Conservation (phyloP, 1,139 yeast species). For the Pichia sorboxylosa region DNA sequence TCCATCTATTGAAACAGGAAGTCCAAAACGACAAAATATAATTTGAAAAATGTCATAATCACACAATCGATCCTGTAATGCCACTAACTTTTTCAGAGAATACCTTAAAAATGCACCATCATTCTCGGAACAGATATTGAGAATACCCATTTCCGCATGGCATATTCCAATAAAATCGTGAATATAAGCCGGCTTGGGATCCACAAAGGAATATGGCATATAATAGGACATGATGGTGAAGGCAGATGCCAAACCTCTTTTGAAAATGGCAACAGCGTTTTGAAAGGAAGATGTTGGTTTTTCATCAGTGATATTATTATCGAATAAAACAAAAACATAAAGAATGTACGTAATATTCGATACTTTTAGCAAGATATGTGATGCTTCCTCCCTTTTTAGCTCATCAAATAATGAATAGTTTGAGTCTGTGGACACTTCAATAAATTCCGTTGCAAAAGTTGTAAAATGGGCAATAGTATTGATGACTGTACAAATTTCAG, state of each 20-base stretch:
- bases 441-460: conserved; percentile 26
- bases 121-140: conserved; percentile 58
- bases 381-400: not conserved
- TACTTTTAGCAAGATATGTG: conserved; percentile 1
- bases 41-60: conserved; percentile 64
- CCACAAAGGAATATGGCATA: conserved; percentile 14
- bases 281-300: conserved; percentile 22
- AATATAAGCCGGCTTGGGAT: conserved; percentile 19
- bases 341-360: conserved; percentile 28
- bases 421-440: conserved; percentile 15
- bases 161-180: conserved; percentile 42
- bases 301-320: conserved; percentile 23
- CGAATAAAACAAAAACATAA: conserved; percentile 35
- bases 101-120: conserved; percentile 52
- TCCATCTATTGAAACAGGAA: conserved; percentile 45
- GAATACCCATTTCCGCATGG: conserved; percentile 64
- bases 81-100: conserved; percentile 43
- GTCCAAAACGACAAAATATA: conserved; percentile 66
- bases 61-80: conserved; percentile 32
- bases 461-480: conserved; percentile 36
- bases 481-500: conserved; percentile 13
- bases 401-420: conserved; percentile 16
- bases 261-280: conserved; percentile 33
- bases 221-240: conserved; percentile 31
- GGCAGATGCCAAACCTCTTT: conserved; percentile 39